A percentile compares a stretch with the other conserved stretches of the same genome.
Conservation (phyloP, 1,284 basidiomycete genomes). For the Boletellus deceptivus region DNA sequence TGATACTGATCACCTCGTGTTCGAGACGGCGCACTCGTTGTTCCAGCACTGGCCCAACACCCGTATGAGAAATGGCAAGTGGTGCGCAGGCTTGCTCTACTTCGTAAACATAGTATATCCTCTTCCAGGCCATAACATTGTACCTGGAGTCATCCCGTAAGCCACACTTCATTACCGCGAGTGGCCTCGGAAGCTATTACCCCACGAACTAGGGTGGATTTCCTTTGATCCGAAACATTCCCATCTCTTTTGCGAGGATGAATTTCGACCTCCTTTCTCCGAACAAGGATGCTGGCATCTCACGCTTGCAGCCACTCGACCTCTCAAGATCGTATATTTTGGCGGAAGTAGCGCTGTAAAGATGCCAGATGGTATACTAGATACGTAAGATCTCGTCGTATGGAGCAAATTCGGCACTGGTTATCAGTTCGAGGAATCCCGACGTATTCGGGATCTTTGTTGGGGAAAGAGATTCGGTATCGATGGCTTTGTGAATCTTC, state of each 20-base stretch:
- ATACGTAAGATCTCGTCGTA: conserved; percentile 42
- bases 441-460: conserved; percentile 36
- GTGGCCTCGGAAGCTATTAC: conserved; percentile 22
- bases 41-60: no score
- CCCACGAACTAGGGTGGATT: conserved; percentile 39
- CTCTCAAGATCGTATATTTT: conserved; percentile 43
- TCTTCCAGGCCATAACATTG: conserved; percentile 40
- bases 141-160: conserved; percentile 39
- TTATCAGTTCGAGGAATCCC: conserved; percentile 23
- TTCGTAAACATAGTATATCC: no score
- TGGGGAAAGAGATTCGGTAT: conserved; percentile 38
- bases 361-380: conserved; percentile 36
- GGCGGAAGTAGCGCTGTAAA: conserved; percentile 43
- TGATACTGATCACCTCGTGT: no score
- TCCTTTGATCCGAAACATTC: conserved; percentile 35
- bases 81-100: no score
- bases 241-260: no score
- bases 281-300: conserved; percentile 20
- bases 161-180: conserved; percentile 47
- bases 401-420: conserved; percentile 32
- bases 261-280: not conserved
- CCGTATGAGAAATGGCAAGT: no score
- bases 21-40: no score
- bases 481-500: conserved; percentile 35
- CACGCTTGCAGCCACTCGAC: conserved; percentile 36